These are phyloP conservation scores for Larix sibirica DNA, from an alignment of 83 land plant species.

Conservation along the genomic window DNA sequence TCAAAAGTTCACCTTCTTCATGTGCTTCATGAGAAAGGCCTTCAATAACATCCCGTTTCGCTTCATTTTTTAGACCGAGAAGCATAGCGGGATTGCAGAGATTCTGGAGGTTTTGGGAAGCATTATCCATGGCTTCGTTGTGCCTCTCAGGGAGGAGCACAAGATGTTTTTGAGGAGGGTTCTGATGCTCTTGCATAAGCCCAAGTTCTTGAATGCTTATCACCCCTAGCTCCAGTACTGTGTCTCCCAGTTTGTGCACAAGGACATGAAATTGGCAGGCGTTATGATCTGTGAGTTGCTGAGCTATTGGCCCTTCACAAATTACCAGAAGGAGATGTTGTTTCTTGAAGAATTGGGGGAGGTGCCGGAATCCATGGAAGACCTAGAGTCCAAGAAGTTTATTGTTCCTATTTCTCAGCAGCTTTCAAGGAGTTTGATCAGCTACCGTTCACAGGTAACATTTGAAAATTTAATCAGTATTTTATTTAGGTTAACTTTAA, in stretches of 20 bases:
- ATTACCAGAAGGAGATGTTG: conserved; percentile 74
- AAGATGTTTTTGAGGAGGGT: conserved; percentile 59
- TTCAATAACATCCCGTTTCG: conserved; percentile 57
- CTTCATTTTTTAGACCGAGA: conserved; percentile 60
- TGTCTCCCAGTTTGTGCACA: conserved; percentile 62
- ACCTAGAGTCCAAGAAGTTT: conserved; percentile 45
- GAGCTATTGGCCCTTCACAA: conserved; percentile 71
- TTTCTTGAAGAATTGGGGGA: conserved; percentile 71
- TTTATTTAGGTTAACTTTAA: no score
- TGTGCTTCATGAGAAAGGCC: conserved; percentile 62
- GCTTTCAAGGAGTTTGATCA: conserved; percentile 53
- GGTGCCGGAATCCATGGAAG: conserved; percentile 50
- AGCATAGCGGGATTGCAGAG: conserved; percentile 72
- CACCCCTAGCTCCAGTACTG: conserved; percentile 61
- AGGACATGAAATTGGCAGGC: conserved; percentile 56
- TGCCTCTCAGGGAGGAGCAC: conserved; percentile 77
- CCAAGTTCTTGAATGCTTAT: conserved; percentile 46
- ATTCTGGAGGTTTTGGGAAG: conserved; percentile 69
- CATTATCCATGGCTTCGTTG: conserved; percentile 65
- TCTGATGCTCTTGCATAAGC: conserved; percentile 67
- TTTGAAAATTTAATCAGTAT: no score
- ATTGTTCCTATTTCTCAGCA: conserved; percentile 53
- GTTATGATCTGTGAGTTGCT: conserved; percentile 49
- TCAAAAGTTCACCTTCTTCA: conserved; percentile 57
- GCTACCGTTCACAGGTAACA: conserved; percentile 67